A percentile compares a stretch with the other conserved stretches of the same genome.
Evolutionary conservation across 2,329 filamentous ascomycete species (phyloP).

Genomic region (Penicillium hesseltinei): DNA sequence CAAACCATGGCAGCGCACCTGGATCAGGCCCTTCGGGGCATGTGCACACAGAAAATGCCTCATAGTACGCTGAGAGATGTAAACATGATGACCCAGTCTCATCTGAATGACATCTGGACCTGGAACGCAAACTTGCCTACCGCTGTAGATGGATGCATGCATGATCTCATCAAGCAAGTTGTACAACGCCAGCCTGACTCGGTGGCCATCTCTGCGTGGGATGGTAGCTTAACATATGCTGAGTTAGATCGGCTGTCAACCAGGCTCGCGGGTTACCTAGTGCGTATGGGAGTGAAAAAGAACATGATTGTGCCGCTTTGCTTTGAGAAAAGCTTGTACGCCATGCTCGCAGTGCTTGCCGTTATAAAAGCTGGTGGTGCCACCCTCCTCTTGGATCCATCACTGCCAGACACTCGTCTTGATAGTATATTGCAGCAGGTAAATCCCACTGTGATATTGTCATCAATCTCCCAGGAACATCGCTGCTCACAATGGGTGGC

Average conservation of each 20-base stretch:
- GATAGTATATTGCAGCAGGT: not conserved
- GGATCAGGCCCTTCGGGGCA: not conserved
- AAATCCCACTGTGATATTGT: not conserved
- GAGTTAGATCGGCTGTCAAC: not conserved
- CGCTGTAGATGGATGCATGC: not conserved
- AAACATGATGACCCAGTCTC: not conserved
- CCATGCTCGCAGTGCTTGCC: not conserved
- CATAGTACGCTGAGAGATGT: not conserved
- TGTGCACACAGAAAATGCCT: not conserved
- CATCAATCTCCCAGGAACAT: not conserved
- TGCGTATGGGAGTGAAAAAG: not conserved
- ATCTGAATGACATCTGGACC: not conserved
- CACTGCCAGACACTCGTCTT: not conserved
- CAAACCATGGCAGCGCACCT: not conserved
- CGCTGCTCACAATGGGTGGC: not conserved
- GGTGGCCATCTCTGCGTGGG: not conserved
- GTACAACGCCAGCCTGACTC: not conserved
- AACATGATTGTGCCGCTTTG: not conserved
- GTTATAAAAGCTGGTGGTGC: not conserved
- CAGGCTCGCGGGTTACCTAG: not conserved
- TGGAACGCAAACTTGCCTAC: not conserved
- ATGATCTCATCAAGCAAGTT: not conserved
- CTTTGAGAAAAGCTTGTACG: constrained; percentile 1
- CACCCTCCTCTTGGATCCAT: not conserved
- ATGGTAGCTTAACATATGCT: not conserved